Evolutionary conservation across 257 asterid genomes (phyloP), one percentile per base, ranked within the genome.

Genomic region (Penstemon davidsonii): DNA sequence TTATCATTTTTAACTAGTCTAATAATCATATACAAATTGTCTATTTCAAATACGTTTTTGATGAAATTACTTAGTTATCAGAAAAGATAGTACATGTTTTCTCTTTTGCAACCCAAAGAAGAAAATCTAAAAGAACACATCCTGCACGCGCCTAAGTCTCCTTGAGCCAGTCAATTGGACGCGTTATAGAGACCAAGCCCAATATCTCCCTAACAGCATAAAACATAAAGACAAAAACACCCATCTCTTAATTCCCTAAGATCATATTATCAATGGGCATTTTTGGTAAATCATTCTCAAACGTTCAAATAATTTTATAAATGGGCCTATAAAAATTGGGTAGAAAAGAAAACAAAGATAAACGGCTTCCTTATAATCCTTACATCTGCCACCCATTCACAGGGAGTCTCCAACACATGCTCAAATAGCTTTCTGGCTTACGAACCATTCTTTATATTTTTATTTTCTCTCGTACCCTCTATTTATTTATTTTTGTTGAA

Each of bases 281-380:
- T 25, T 25, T 25, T 25, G 33, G 33, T 25, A 25, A 25, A 25
- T 25, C 33, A 25, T 25, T 25, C 33, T 25, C 33, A 25, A 25
- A 25, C 33, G 33, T 25, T 25, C 33, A 25, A 25, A 25, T 25
- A 25, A 25, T 25, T 25, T 25, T 25, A 25, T 25, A 25, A 25
- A 25, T 25, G 1, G 33, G 18, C 18, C 18, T 15, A 15, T 15
- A 15, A 15, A 25, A 25, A 25, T 0, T 25, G 25, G 62, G 66
- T 71, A 83, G 75, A 74, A 77, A 60, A 73, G 77, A 76, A 67
- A 81, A 79, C 73, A 66, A 15, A 78, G 77, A 62, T 75, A 81
- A 87, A 83, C 89, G 89, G 86, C 87, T 81, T 78, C 79, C 73
- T 81, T 73, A 75, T 70, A 82, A 78, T 78, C 80, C 51, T 75